Conservation (phyloP, 495 filamentous ascomycete species). For the Aspergillus avenaceus region DNA sequence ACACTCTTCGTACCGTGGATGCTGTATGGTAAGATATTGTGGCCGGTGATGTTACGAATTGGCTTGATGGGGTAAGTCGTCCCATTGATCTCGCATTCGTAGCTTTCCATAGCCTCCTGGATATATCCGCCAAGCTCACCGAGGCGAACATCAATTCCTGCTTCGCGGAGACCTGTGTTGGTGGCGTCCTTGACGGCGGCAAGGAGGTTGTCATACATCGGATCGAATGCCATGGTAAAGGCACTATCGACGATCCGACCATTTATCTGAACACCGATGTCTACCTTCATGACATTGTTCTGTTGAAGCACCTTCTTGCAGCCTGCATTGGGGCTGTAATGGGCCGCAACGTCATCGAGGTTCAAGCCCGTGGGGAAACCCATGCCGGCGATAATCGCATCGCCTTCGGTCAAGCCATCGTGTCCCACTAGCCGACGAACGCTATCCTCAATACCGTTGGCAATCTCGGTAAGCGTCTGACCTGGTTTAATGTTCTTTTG, state of each 20-base stretch:
- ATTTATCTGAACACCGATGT: slow-evolving; percentile 88
- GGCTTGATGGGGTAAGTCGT: slow-evolving; percentile 76
- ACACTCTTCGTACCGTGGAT: slow-evolving; percentile 90
- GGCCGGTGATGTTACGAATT: slow-evolving; percentile 84
- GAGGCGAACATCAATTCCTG: slow-evolving; percentile 76
- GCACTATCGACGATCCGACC: slow-evolving; percentile 90
- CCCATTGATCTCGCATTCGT: slow-evolving; percentile 75
- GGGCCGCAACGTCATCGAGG: slow-evolving; percentile 82
- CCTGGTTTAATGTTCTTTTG: slow-evolving; percentile 80
- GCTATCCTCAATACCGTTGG: slow-evolving; percentile 79
- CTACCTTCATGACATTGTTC: slow-evolving; percentile 88
- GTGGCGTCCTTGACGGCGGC: slow-evolving; percentile 81
- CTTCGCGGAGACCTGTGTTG: slow-evolving; percentile 76
- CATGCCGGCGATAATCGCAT: slow-evolving; percentile 74
- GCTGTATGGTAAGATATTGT: slow-evolving; percentile 78
- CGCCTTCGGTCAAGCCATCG: slow-evolving; percentile 72
- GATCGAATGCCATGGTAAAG: slow-evolving; percentile 89
- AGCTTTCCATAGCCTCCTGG: slow-evolving; percentile 87
- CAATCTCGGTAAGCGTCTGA: slow-evolving; percentile 73
- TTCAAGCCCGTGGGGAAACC: slow-evolving; percentile 85
- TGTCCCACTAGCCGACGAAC: slow-evolving; percentile 77
- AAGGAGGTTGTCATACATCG: slow-evolving; percentile 79
- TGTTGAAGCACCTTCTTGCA: slow-evolving; percentile 76
- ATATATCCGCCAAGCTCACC: slow-evolving; percentile 72
- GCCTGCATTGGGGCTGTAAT: slow-evolving; percentile 87